phyloP scores from a whole-genome alignment of 1,284 basidiomycete species.

The Nidula niveotomentosa region DNA sequence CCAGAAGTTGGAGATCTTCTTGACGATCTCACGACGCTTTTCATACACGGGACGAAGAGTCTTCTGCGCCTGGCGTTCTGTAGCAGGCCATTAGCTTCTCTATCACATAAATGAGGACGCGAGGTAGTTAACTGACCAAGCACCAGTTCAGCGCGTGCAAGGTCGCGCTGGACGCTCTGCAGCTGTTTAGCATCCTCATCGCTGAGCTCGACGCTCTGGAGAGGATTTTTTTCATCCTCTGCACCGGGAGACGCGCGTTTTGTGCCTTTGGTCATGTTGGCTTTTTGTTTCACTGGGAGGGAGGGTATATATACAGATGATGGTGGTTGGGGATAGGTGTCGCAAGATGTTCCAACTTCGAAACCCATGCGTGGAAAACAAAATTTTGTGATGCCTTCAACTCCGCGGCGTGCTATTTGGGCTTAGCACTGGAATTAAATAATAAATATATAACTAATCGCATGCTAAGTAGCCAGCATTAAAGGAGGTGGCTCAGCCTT shows the following conservation, averaged over 20 bases:
- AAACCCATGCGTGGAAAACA: conserved; percentile 11
- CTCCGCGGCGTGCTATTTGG: background rate
- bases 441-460: no score
- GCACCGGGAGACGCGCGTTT: conserved; percentile 77
- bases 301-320: conserved; percentile 11
- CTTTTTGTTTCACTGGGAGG: conserved; percentile 12
- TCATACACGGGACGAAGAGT: conserved; percentile 61
- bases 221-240: conserved; percentile 65
- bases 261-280: conserved; percentile 48
- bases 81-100: conserved; percentile 3
- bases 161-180: conserved; percentile 58
- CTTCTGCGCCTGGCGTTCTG: conserved; percentile 64
- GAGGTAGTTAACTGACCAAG: conserved; percentile 51
- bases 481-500: no score
- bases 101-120: background rate
- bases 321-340: conserved; percentile 7
- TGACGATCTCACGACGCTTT: conserved; percentile 63
- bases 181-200: conserved; percentile 71
- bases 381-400: conserved; percentile 13
- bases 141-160: conserved; percentile 65
- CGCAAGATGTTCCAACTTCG: background rate
- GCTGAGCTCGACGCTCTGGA: conserved; percentile 62
- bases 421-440: no score
- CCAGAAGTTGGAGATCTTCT: conserved; percentile 77
- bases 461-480: no score